Evolutionary conservation across 148 eudicot species (phyloP), one percentile per base, ranked within the genome.

Genomic region (Camellia granthamiana): DNA sequence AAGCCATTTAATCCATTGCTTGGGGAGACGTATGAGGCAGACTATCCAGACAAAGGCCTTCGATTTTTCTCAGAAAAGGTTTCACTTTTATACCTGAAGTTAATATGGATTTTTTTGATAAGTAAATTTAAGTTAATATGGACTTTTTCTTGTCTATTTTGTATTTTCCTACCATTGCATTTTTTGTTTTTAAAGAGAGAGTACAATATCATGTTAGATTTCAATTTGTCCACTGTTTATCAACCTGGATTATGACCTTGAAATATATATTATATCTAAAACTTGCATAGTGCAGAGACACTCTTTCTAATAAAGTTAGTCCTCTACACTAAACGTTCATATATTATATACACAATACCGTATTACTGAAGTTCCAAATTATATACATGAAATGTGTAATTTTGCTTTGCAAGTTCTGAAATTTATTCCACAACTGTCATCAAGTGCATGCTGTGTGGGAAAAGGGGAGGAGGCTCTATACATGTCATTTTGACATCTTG

Each of bases 11-110:
- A 86, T 65, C 88, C 88, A 13, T 66, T 86, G 75, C 72, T 86
- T 73, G 88, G 88, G 56, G 88, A 86, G 80, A 86, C 88, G 23
- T 86, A 81, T 56, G 88, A 86, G 77, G 86, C 88, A 70, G 88
- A 83, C 49, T 86, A 80, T 83, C 86, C 86, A 42, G 86, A 84
- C 66, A 84, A 80, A 77, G 86, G 83, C 16, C 82, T 84, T 41
- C 83, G 83, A 8, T 84, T 84, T 66, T 77, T 84, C 18, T 64
- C 83, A 16, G 86, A 84, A 69, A 84, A 84, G 86, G 86, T 84
- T 64, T 64, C 42, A 7, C 49, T 74, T 74, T 56, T 74, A 56
- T 41, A 5, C 47, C 2, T 72, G 60, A 52, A 72, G 30, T 72
- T 72, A 38, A 12, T 51, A 11, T 3, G n/a, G 60, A 21, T 38